These are phyloP conservation scores for Akanthomyces lecanii DNA, from an alignment of 2,329 filamentous ascomycete species.

Conservation along the genomic window DNA sequence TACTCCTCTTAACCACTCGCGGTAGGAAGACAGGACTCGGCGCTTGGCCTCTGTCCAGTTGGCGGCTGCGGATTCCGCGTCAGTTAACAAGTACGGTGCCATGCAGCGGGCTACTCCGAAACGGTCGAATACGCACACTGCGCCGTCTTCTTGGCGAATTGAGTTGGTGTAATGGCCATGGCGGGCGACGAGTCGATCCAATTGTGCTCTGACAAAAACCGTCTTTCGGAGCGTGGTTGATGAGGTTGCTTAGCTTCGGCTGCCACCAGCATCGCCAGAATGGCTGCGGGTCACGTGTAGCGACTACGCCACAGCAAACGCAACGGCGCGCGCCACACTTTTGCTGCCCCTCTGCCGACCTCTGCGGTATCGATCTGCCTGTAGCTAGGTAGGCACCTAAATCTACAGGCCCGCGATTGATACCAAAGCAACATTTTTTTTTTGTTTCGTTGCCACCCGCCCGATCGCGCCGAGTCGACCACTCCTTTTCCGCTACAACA, in stretches of 20 bases:
- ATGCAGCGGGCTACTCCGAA: background rate
- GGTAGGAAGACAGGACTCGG: slow-evolving; percentile 84
- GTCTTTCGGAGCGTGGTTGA: slow-evolving; percentile 12
- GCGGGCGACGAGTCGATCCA: slow-evolving; percentile 40
- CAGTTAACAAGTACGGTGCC: background rate
- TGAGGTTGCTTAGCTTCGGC: slow-evolving; percentile 15
- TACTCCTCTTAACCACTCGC: slow-evolving; percentile 95
- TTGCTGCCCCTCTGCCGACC: slow-evolving; percentile 8
- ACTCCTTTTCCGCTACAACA: background rate
- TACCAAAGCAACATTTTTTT: background rate
- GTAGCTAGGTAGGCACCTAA: background rate
- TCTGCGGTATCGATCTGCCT: background rate
- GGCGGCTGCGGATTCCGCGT: slow-evolving; percentile 53
- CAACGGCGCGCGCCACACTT: slow-evolving; percentile 1
- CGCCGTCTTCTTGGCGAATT: slow-evolving; percentile 77
- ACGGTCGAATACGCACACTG: slow-evolving; percentile 55
- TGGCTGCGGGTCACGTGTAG: slow-evolving; percentile 13
- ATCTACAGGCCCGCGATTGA: background rate
- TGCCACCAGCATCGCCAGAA: slow-evolving; percentile 12
- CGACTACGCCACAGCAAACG: slow-evolving; percentile 1
- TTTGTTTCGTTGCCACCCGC: background rate
- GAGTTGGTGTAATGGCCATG: slow-evolving; percentile 90
- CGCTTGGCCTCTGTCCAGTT: slow-evolving; percentile 86
- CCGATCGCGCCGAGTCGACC: background rate
- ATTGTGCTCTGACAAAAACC: slow-evolving; percentile 9